These are phyloP conservation scores for Aspergillus nanangensis DNA, from an alignment of 495 filamentous ascomycete genomes.

Conservation along the genomic window DNA sequence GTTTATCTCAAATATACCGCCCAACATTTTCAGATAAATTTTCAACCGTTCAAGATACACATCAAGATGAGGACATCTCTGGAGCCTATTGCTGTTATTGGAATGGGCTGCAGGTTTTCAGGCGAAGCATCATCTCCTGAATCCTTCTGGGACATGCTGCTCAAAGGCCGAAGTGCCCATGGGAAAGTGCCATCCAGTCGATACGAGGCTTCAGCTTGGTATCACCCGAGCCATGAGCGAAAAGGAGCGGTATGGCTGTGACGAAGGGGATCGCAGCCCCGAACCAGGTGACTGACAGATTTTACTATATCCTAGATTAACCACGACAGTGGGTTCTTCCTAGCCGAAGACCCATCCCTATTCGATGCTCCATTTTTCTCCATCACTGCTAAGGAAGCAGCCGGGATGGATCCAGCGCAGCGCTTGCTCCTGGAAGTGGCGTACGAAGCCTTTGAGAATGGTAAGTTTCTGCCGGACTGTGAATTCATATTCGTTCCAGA, in stretches of 20 bases:
- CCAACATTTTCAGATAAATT: no score
- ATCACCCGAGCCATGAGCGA: slow-evolving; percentile 22
- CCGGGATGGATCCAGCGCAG: slow-evolving; percentile 34
- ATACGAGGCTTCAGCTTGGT: slow-evolving; percentile 20
- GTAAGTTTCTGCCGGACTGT: not conserved
- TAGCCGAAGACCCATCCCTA: slow-evolving; percentile 23
- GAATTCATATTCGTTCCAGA: no score
- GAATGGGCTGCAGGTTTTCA: slow-evolving; percentile 31
- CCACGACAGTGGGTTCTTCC: slow-evolving; percentile 34
- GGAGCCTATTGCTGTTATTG: slow-evolving; percentile 33
- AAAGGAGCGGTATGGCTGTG: slow-evolving; percentile 20
- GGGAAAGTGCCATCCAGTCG: slow-evolving; percentile 16
- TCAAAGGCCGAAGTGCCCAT: slow-evolving; percentile 34
- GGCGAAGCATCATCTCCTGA: slow-evolving; percentile 30
- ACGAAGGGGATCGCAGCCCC: no score
- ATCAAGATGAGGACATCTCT: not conserved
- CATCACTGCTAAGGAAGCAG: slow-evolving; percentile 47
- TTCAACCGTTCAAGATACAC: not conserved
- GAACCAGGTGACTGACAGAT: not conserved
- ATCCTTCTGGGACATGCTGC: slow-evolving; percentile 55
- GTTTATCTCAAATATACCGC: no score
- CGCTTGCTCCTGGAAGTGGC: slow-evolving; percentile 47
- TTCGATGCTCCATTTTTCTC: slow-evolving; percentile 50
- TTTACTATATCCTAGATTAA: slow-evolving; percentile 12
- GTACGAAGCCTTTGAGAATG: slow-evolving; percentile 55